These are phyloP conservation scores for Fusarium torulosum DNA, from an alignment of 2,329 filamentous ascomycete species.

Conservation along the genomic window DNA sequence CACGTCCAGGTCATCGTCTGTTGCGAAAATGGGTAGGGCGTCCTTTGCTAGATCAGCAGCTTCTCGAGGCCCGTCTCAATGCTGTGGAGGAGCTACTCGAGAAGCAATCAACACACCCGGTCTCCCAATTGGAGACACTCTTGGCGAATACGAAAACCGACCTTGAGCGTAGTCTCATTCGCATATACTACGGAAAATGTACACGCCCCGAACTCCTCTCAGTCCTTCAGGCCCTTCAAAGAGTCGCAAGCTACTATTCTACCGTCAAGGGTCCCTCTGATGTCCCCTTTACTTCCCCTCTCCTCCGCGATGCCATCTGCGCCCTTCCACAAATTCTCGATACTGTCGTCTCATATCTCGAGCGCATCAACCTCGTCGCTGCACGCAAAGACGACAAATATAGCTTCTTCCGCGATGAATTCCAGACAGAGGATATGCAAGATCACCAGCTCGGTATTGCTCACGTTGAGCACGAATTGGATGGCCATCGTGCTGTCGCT, in stretches of 20 bases:
- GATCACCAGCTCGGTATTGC: conserved; percentile 92
- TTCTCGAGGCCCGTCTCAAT: conserved; percentile 81
- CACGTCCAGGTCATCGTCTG: conserved; percentile 87
- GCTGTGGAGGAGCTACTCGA: conserved; percentile 89
- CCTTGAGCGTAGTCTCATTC: conserved; percentile 90
- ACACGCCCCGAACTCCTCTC: conserved; percentile 87
- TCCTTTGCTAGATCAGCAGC: conserved; percentile 81
- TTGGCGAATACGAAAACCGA: conserved; percentile 81
- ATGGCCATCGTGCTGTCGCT: conserved; percentile 78
- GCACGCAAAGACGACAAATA: conserved; percentile 94
- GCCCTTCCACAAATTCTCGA: conserved; percentile 81
- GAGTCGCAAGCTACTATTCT: conserved; percentile 81
- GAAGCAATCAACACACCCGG: conserved; percentile 72
- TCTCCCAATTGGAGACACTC: conserved; percentile 80
- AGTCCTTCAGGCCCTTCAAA: conserved; percentile 87
- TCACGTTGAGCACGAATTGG: conserved; percentile 89
- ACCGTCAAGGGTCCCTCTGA: conserved; percentile 73
- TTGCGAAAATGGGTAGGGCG: conserved; percentile 95
- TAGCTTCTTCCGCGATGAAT: conserved; percentile 86
- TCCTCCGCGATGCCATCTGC: conserved; percentile 78
- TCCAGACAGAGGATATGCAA: conserved; percentile 89
- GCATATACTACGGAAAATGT: conserved; percentile 98
- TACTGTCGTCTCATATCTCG: conserved; percentile 79
- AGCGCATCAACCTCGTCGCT: conserved; percentile 86
- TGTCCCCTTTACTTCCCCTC: conserved; percentile 77